Conservation (phyloP, 768 basidiomycete species). For the Trichaptum fuscoviolaceum region DNA sequence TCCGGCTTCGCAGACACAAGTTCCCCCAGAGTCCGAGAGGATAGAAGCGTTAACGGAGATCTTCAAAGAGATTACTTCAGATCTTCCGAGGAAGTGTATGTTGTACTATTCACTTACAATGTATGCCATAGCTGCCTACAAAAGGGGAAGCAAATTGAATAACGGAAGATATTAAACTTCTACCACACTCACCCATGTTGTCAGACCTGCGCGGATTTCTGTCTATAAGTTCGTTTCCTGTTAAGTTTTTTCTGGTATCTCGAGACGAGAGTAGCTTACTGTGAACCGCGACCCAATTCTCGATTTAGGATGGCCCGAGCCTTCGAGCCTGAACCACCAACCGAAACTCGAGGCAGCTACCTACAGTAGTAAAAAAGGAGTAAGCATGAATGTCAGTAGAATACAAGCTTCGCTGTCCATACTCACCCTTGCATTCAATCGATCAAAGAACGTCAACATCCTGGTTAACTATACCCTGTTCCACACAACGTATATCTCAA, state of each 20-base stretch:
- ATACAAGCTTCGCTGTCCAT: neutral
- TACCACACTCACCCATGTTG: conserved; percentile 62
- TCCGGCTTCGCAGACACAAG: conserved; percentile 64
- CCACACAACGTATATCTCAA: neutral
- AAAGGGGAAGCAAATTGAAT: conserved; percentile 5
- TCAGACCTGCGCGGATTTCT: conserved; percentile 73
- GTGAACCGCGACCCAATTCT: conserved; percentile 28
- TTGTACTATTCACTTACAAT: conserved; percentile 46
- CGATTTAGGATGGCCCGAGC: conserved; percentile 27
- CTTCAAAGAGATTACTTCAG: conserved; percentile 26
- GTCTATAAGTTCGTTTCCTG: conserved; percentile 36
- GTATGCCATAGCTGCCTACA: conserved; percentile 77
- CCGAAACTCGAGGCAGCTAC: conserved; percentile 33
- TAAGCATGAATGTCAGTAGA: neutral
- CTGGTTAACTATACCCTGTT: conserved; percentile 4
- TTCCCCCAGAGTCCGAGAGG: conserved; percentile 70
- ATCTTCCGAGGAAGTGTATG: conserved; percentile 5
- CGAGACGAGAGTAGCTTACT: conserved; percentile 15
- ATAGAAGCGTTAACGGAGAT: conserved; percentile 86
- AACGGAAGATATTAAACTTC: conserved; percentile 9
- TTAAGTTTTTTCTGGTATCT: neutral
- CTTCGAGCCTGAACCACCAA: conserved; percentile 29
- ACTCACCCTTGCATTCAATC: conserved; percentile 36
- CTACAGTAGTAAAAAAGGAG: conserved; percentile 14
- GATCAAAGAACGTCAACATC: conserved; percentile 37